Evolutionary conservation across 352 stramenopile species (phyloP).

Genomic region (Phytopythium sindhum): DNA sequence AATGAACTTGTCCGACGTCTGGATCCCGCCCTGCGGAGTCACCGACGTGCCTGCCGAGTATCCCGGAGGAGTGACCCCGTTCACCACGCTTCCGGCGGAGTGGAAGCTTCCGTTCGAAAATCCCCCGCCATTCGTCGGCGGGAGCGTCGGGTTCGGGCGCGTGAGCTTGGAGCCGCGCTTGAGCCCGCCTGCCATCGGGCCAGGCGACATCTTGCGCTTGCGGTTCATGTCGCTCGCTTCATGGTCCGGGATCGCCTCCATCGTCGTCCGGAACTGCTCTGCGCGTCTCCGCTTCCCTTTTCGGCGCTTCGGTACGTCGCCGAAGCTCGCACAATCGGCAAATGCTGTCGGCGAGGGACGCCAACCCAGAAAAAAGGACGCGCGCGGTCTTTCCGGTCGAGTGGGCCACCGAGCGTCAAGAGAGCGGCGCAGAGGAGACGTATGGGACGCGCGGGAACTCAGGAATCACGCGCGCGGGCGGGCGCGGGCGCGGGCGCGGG

Average conservation of each 20-base stretch:
- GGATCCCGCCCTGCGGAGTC: slow-evolving; percentile 36
- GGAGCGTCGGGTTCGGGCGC: slow-evolving; percentile 19
- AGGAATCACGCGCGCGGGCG: background rate
- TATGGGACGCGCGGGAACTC: background rate
- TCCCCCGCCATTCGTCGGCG: background rate
- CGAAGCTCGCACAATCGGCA: background rate
- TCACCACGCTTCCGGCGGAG: slow-evolving; percentile 18
- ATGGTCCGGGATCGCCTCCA: slow-evolving; percentile 22
- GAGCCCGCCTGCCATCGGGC: slow-evolving; percentile 30
- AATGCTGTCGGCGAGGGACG: background rate
- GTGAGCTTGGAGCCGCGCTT: slow-evolving; percentile 55
- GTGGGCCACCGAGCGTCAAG: background rate
- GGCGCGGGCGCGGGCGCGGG: background rate
- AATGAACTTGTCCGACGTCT: slow-evolving; percentile 72
- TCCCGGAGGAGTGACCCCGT: slow-evolving; percentile 34
- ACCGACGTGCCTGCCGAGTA: slow-evolving; percentile 9
- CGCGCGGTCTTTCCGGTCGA: background rate
- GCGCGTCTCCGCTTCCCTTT: background rate
- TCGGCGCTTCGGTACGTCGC: background rate
- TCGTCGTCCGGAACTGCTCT: background rate
- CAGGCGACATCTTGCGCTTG: slow-evolving; percentile 74
- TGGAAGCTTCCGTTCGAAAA: slow-evolving; percentile 1
- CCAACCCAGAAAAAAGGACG: background rate
- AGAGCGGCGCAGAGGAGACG: background rate
- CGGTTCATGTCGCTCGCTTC: slow-evolving; percentile 38